phyloP scores from a whole-genome alignment of 306 rosid genomes.

The Cicer yamashitae region DNA sequence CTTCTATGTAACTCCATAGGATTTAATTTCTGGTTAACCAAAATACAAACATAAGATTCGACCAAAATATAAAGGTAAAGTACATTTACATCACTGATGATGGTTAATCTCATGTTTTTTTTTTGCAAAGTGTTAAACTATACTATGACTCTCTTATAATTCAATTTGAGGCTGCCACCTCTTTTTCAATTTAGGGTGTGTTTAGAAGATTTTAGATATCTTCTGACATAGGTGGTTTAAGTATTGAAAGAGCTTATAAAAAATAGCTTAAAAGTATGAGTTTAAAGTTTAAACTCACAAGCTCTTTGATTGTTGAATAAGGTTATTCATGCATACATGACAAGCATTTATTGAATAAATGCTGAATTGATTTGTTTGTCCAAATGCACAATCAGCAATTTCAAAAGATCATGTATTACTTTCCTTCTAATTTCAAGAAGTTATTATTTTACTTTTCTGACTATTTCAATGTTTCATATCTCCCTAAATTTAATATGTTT shows the following conservation, averaged over 20 bases:
- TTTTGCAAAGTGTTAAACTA: constrained; percentile 1
- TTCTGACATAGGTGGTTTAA: neutral
- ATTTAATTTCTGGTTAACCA: neutral
- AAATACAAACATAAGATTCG: neutral
- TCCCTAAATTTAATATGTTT: neutral
- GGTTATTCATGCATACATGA: too few species aligned
- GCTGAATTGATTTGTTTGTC: too few species aligned
- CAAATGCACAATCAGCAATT: neutral
- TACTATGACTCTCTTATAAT: constrained; percentile 1
- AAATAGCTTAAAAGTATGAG: too few species aligned
- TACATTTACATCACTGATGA: neutral
- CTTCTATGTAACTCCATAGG: constrained; percentile 21
- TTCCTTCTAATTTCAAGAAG: neutral
- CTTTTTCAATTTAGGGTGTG: neutral
- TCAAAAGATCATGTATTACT: constrained; percentile 8
- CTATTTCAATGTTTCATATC: neutral
- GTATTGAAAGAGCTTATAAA: too few species aligned
- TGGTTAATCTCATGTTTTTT: neutral
- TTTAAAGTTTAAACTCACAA: too few species aligned
- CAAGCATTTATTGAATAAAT: too few species aligned
- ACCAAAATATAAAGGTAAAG: constrained; percentile 6
- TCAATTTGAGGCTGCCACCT: constrained; percentile 11
- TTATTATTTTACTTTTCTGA: neutral
- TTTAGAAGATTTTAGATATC: neutral
- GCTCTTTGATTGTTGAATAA: too few species aligned